Evolutionary conservation across 2,329 filamentous ascomycete genomes (phyloP).

Genomic region (Talaromyces albobiverticillius): DNA sequence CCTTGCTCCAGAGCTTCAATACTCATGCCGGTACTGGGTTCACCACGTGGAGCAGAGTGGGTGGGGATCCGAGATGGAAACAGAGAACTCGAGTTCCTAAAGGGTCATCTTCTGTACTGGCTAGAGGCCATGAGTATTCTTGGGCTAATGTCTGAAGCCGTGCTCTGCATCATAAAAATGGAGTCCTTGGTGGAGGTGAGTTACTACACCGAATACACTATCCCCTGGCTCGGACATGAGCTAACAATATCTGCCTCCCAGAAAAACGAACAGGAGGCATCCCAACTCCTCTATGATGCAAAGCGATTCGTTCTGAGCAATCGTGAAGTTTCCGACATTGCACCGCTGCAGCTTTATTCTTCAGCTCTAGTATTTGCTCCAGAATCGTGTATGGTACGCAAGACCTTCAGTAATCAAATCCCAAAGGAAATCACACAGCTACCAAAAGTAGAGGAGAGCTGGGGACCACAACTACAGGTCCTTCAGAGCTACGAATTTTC

Average conservation of each 20-base stretch:
- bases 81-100: not conserved
- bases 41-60: constrained; percentile 21
- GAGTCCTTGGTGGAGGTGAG: not conserved
- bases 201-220: no score
- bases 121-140: not conserved
- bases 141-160: not conserved
- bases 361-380: not conserved
- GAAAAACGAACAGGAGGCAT: not conserved
- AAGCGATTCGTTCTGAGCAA: not conserved
- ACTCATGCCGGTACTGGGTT: constrained; percentile 26
- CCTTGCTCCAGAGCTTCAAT: constrained; percentile 18
- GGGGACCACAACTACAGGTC: not conserved
- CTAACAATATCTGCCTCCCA: not conserved
- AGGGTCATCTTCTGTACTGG: not conserved
- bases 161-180: not conserved
- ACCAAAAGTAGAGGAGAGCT: not conserved
- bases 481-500: not conserved
- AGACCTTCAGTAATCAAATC: not conserved
- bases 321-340: not conserved
- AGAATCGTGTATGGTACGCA: not conserved
- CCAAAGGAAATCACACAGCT: not conserved
- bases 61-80: constrained; percentile 1
- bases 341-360: not conserved
- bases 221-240: no score
- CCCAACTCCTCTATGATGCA: not conserved